phyloP scores from a whole-genome alignment of 2,329 filamentous ascomycete genomes.

The Metarhizium rileyi region DNA sequence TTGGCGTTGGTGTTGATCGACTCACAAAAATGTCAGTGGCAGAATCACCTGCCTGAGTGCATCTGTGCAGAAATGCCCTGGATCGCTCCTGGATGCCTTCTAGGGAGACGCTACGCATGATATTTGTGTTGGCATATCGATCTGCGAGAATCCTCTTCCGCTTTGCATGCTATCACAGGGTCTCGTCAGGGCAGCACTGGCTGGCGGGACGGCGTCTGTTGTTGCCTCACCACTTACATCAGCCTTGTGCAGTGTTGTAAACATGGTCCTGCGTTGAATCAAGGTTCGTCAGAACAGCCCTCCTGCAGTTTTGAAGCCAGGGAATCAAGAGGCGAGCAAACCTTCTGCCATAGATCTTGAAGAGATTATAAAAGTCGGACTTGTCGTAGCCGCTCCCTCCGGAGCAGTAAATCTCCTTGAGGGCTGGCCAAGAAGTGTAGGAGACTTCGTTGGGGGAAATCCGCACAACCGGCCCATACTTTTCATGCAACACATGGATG shows the following conservation, averaged over 20 bases:
- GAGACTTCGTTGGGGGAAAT: constrained; percentile 36
- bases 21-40: constrained; percentile 49
- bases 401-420: constrained; percentile 44
- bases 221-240: constrained; percentile 28
- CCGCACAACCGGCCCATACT: constrained; percentile 36
- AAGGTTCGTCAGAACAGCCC: background rate
- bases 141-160: constrained; percentile 55
- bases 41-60: constrained; percentile 26
- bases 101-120: constrained; percentile 46
- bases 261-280: constrained; percentile 41
- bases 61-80: constrained; percentile 43
- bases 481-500: constrained; percentile 39
- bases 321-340: constrained; percentile 19
- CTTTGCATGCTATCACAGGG: constrained; percentile 44
- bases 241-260: constrained; percentile 45
- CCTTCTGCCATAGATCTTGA: constrained; percentile 47
- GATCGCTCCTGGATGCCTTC: constrained; percentile 49
- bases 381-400: constrained; percentile 56
- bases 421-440: constrained; percentile 26
- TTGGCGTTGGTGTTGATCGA: background rate
- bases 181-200: background rate
- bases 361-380: constrained; percentile 54
- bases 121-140: constrained; percentile 58
- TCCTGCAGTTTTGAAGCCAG: background rate
- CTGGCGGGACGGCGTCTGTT: no score